Conservation (phyloP, 2,329 filamentous ascomycete genomes). For the Bertia moriformis region DNA sequence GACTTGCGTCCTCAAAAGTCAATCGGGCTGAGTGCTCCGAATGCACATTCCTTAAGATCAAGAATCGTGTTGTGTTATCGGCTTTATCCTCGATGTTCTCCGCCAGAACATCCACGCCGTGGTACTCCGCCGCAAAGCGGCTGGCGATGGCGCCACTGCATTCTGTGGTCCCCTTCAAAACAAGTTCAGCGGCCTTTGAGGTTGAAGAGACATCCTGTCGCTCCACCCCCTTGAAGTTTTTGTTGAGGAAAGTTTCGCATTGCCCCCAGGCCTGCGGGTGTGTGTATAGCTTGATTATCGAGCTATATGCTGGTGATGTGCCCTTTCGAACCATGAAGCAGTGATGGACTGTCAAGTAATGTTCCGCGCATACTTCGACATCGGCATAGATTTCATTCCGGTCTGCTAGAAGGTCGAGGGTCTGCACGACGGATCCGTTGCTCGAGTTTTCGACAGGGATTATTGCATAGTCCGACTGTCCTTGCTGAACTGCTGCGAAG, state of each 20-base stretch:
- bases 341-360: conserved; percentile 43
- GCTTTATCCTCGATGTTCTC: conserved; percentile 28
- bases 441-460: conserved; percentile 52
- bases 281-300: conserved; percentile 41
- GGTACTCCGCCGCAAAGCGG: conserved; percentile 32
- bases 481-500: conserved; percentile 35
- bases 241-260: conserved; percentile 36
- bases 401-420: conserved; percentile 45
- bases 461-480: conserved; percentile 32
- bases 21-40: conserved; percentile 9
- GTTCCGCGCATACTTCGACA: conserved; percentile 41
- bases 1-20: not conserved
- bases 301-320: conserved; percentile 10
- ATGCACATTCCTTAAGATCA: conserved; percentile 21
- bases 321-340: conserved; percentile 29
- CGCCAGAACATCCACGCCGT: conserved; percentile 30
- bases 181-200: conserved; percentile 38
- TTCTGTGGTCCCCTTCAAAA: conserved; percentile 20
- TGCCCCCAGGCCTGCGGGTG: conserved; percentile 55
- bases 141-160: conserved; percentile 37
- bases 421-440: conserved; percentile 48
- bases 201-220: conserved; percentile 44
- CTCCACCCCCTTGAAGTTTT: conserved; percentile 32
- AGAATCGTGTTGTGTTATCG: conserved; percentile 29
- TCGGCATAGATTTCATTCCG: conserved; percentile 27